Evolutionary conservation across 352 stramenopile species (phyloP), one percentile per base, ranked within the genome.

Genomic region (Phytophthora foliorum): DNA sequence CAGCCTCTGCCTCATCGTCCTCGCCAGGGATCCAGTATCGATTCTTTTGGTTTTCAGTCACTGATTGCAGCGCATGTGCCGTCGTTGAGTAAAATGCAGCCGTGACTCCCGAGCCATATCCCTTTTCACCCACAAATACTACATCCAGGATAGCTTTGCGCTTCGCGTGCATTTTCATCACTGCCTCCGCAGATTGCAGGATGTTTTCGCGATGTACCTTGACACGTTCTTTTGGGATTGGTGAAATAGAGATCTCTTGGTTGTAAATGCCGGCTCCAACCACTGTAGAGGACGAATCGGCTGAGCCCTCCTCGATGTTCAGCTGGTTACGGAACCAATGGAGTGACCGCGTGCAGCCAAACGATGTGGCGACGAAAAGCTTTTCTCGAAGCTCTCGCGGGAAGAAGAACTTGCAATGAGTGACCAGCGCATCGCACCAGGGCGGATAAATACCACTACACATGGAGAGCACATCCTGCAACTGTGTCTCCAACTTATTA

Each of bases 81-180:
- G 82, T 88, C 8, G 88, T 87, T 22, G 89, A 96, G 63, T 95
- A 96, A 54, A 96, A 96, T 10, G 86, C 85, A 9, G 89, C 89
- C 1, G 89, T 96, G 21, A 96, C 89, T 11, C 89, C 89, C 4
- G 89, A 93, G 4, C 89, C 89, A 58, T 95, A 96, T 10, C 89
- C 89, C 46, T 92, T 93, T 71, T 96, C 89, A 11, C 89, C 89
- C 24, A 89, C 77, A 77, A 96, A 96, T 1, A 95, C 83, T 44
- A 96, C 84, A 67, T 96, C 89, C 31, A 96, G 57, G 19, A 96
- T 87, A 25, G 87, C 86, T 65, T 91, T 92, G 4, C 87, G 86
- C 67, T 94, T 95, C 5, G 73, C 83, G 29, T 96, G 87, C 81
- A 94, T 91, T 67, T 94, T 92, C 85, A 96, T 93, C 6, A 94